These are phyloP conservation scores for Nicotiana rustica DNA, from an alignment of 305 asterid species.

Conservation along the genomic window DNA sequence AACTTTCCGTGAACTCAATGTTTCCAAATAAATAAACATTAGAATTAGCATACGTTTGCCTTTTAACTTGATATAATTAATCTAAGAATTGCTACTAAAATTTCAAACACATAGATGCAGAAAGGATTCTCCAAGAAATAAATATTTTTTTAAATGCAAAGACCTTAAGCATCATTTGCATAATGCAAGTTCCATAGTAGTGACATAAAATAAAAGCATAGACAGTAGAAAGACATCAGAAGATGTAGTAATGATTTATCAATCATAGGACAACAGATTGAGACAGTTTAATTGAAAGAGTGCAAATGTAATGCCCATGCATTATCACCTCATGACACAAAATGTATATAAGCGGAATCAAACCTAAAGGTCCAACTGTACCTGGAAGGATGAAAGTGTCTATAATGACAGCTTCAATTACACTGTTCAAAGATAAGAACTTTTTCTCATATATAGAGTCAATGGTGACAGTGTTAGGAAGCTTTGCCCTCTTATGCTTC, in stretches of 20 bases:
- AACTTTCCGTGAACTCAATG: background rate
- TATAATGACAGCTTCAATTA: constrained; percentile 84
- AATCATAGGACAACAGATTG: constrained; percentile 12
- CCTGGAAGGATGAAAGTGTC: constrained; percentile 84
- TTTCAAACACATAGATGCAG: background rate
- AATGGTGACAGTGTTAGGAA: constrained; percentile 70
- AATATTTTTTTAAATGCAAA: constrained; percentile 15
- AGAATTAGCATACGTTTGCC: background rate
- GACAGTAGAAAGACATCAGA: constrained; percentile 18
- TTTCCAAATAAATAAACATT: constrained; percentile 15
- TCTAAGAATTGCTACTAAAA: background rate
- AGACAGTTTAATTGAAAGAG: background rate
- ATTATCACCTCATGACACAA: constrained; percentile 8
- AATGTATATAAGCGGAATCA: constrained; percentile 3
- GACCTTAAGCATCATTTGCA: constrained; percentile 26
- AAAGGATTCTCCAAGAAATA: constrained; percentile 30
- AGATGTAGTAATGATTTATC: constrained; percentile 20
- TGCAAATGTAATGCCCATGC: background rate
- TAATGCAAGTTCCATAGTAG: background rate
- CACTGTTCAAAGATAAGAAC: constrained; percentile 76
- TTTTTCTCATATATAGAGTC: constrained; percentile 89
- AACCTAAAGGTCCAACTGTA: constrained; percentile 36
- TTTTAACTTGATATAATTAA: background rate
- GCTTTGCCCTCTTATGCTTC: constrained; percentile 76
- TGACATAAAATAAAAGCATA: background rate